Percentiles rank a stretch among this genome's conserved stretches.
Evolutionary conservation across 495 filamentous ascomycete genomes (phyloP).

Genomic region (Haplographium delicatum): DNA sequence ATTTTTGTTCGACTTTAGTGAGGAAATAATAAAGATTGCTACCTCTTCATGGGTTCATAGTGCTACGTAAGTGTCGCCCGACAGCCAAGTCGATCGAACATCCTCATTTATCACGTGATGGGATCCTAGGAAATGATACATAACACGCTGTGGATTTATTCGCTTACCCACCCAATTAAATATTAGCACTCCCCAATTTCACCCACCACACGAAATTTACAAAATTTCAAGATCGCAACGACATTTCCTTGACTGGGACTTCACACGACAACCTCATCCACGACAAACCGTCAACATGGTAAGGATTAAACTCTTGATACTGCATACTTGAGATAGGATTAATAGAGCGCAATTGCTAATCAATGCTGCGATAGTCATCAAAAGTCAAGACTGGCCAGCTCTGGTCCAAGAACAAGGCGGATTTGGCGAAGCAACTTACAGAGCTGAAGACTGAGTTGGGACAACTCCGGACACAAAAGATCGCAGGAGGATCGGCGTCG

Average conservation of each 20-base stretch:
- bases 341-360: slow-evolving; percentile 20
- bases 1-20: no score
- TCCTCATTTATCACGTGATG: no score
- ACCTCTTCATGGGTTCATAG: no score
- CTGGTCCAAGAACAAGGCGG: slow-evolving; percentile 98
- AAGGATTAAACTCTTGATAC: slow-evolving; percentile 32
- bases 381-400: slow-evolving; percentile 94
- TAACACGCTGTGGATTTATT: no score
- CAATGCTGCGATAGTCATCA: slow-evolving; percentile 55
- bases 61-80: no score
- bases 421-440: slow-evolving; percentile 86
- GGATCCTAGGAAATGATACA: no score
- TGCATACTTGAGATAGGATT: no score
- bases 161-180: not conserved
- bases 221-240: not conserved
- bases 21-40: no score
- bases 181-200: not conserved
- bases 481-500: slow-evolving; percentile 80
- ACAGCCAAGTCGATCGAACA: no score
- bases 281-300: slow-evolving; percentile 43
- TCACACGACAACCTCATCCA: slow-evolving; percentile 27
- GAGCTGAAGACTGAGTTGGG: slow-evolving; percentile 93
- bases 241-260: slow-evolving; percentile 8
- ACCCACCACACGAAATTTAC: slow-evolving; percentile 1
- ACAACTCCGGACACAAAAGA: slow-evolving; percentile 94